These are phyloP conservation scores for Vitis hybrid DNA, from an alignment of 177 flowering plant species.

Conservation along the genomic window DNA sequence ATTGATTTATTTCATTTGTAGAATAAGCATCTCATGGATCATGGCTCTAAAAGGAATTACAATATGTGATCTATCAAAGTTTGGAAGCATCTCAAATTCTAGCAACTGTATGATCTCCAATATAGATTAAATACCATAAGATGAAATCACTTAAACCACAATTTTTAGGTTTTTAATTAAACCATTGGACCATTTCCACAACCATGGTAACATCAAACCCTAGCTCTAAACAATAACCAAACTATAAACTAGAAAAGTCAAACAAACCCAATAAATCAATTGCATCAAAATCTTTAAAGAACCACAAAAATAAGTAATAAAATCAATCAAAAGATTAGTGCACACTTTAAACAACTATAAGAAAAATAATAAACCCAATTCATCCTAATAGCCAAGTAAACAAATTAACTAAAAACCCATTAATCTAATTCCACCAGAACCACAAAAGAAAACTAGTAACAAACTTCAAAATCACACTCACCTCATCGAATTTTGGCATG, in stretches of 20 bases:
- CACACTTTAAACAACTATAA: no score
- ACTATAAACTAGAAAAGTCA: not conserved
- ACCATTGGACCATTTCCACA: not conserved
- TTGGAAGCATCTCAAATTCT: no score
- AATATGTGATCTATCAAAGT: no score
- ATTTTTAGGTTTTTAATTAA: not conserved
- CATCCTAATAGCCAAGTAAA: not conserved
- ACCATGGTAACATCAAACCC: not conserved
- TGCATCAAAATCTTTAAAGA: not conserved
- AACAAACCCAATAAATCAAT: not conserved
- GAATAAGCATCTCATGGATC: no score
- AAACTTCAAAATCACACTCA: conserved; percentile 24
- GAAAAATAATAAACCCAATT: not conserved
- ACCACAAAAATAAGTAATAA: no score
- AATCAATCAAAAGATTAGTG: no score
- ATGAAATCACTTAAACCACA: not conserved
- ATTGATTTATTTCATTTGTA: no score
- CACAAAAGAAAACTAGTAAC: not conserved
- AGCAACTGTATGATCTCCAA: no score
- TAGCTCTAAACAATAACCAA: not conserved
- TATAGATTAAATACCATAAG: not conserved
- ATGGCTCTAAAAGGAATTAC: no score
- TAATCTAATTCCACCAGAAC: not conserved
- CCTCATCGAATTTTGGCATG: conserved; percentile 82
- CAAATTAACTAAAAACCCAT: not conserved